Base-by-base conservation (phyloP, 2,329 filamentous ascomycete genomes). In the Aspergillus oerlinghausenensis region DNA sequence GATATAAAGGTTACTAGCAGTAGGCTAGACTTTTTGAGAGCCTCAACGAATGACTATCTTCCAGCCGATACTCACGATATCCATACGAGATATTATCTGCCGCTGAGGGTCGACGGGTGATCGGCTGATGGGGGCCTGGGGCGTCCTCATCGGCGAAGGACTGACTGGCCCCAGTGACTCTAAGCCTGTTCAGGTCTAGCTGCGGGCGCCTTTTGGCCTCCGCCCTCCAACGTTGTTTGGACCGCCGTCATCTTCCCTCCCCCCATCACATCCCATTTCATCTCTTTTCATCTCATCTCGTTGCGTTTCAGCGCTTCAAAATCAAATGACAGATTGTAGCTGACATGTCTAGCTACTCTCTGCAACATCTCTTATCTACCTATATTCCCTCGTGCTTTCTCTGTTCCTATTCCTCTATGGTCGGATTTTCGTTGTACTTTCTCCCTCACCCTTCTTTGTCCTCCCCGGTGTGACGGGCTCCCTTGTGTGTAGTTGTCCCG, bases 141-240 rank as follows among this genome's bases (percentile, higher is more conserved):
- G 21, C 14, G 11, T 47, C 43, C 23, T 14, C 43, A 47, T 26
- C 45, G 43, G 56, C 55, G 38, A 45, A 51, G 48, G 50, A 35
- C 38, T 45, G 50, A 35, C 38, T 45, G 49, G 50, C 52, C 42
- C 52, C 56, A 28, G 49, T 25, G 14, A 17, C 49, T 29, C 59
- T 63, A 65, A 38, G 54, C 60, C 57, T 25, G 14, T 58, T 50
- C 40, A 42, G 56, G 62, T 43, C 45, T 63, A 63, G 61, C 52
- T 55, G 54, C 54, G 59, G 59, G 50, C 49, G 49, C 52, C 50
- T 50, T 48, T 53, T 52, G 54, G 43, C 53, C 55, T 59, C 58
- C 60, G 58, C 60, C 51, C 45, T 47, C 54, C 57, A 52, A 52
- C 57, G 52, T 55, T 60, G 58, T 62, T 58, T 60, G 58, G 62